Conservation (phyloP, 306 rosid genomes). For the Boehmeria nivea region DNA sequence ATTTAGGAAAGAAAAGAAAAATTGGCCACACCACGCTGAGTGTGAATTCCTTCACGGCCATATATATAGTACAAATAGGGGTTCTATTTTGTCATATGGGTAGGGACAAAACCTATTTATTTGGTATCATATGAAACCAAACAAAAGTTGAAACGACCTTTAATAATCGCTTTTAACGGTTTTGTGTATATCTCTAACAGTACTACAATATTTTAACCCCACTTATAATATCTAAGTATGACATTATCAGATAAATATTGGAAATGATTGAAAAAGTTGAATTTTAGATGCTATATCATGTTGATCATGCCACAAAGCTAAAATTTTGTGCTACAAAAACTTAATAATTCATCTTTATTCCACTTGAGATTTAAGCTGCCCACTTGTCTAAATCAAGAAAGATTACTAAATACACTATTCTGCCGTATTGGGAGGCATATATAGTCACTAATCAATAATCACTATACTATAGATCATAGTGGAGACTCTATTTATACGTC, state of each 20-base stretch:
- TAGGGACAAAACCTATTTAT: slow-evolving; percentile 22
- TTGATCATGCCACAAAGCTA: too few relatives aligned
- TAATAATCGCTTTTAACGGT: slow-evolving; percentile 6
- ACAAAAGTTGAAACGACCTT: slow-evolving; percentile 22
- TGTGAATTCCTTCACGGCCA: slow-evolving; percentile 1
- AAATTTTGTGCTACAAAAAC: too few relatives aligned
- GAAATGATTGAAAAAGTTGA: background rate
- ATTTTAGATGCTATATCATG: background rate
- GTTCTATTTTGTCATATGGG: background rate
- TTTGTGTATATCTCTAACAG: slow-evolving; percentile 1
- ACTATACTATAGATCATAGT: too few relatives aligned
- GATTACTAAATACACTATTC: background rate
- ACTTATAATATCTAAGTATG: background rate
- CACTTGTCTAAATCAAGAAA: background rate
- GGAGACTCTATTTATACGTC: slow-evolving; percentile 35
- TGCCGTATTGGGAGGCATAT: slow-evolving; percentile 15
- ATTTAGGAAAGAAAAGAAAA: too few relatives aligned
- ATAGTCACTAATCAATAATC: too few relatives aligned
- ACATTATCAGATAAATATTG: background rate
- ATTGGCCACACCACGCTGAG: background rate
- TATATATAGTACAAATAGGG: background rate
- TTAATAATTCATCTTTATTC: too few relatives aligned
- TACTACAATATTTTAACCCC: background rate
- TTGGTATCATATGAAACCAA: slow-evolving; percentile 33
- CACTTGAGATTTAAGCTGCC: background rate